Base-by-base conservation (phyloP, 345 rosid genomes). In the Pelargonium nanum region DNA sequence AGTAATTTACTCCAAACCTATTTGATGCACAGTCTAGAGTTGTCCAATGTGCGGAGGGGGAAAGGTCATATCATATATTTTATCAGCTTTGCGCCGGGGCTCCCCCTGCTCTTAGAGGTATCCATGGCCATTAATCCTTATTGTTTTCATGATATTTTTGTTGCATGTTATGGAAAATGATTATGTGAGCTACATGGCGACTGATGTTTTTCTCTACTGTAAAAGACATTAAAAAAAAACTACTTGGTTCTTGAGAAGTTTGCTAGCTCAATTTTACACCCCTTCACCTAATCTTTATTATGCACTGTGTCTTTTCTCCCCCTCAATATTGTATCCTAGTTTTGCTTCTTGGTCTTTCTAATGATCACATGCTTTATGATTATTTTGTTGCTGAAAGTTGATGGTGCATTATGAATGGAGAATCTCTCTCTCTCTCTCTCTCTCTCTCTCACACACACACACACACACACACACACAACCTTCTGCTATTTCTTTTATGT, bases 51-150 rank as follows among this genome's bases (percentile, higher is more conserved):
- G 78, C 83, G 40, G 91, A 83, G 62, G 96, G 96, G 65, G 99
- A 93, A 78, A 87, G 99, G 80, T 87, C 99, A 65, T 93, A 93
- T 75, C 99, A 93, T 73, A 84, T 93, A 76, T 93, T 93, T 76
- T 93, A 93, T 85, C 99, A 93, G 71, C 97, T 93, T 67, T 93
- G 99, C 76, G 91, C 88, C 55, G 99, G 99, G 65, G 99, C 99
- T 70, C 72, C 94, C 62, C 61, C 30, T 69, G 70, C 70, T 25
- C 87, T 93, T 55, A 77, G 87, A 84, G 99, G 99, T 91, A 76
- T 55, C 52, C 32, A 1, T 66, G 66, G 26, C 24, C 24, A n/a
- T n/a, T n/a, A n/a, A n/a, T n/a, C n/a, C n/a, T n/a, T n/a, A n/a
- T n/a, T 3, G 56, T 8, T 12, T 24, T 24, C 19, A 19, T 23